Conservation (phyloP, 768 basidiomycete species). For the Russula compacta region DNA sequence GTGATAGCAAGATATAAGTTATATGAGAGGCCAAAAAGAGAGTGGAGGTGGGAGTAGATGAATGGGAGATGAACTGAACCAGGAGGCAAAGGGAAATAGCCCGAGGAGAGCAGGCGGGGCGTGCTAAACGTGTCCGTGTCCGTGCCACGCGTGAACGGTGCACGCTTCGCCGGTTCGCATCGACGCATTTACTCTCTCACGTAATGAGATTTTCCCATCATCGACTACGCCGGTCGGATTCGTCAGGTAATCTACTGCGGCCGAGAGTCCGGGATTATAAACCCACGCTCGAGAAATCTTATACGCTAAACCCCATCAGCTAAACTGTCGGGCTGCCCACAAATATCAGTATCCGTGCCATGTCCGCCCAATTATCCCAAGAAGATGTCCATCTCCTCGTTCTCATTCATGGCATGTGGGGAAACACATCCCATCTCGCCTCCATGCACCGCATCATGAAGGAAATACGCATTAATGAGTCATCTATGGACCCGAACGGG, state of each 20-base stretch:
- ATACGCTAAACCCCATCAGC: too few species aligned
- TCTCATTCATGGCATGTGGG: conserved; percentile 70
- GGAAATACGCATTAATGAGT: conserved; percentile 31
- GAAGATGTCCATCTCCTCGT: conserved; percentile 21
- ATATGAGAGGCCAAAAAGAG: background rate
- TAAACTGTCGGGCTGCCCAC: too few species aligned
- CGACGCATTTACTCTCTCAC: background rate
- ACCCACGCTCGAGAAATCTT: too few species aligned
- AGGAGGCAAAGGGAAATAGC: background rate
- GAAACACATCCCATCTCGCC: conserved; percentile 54
- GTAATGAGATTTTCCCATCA: background rate
- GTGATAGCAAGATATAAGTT: conserved; percentile 1
- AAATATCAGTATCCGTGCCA: background rate
- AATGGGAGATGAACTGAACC: background rate
- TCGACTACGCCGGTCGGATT: too few species aligned
- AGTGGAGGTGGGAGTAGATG: background rate
- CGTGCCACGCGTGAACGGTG: too few species aligned
- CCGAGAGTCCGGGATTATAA: too few species aligned
- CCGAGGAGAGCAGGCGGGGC: background rate
- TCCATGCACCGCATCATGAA: conserved; percentile 46
- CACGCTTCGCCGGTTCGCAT: too few species aligned
- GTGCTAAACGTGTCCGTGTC: too few species aligned
- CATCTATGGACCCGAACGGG: conserved; percentile 28
- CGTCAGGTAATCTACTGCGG: too few species aligned
- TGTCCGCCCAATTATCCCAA: background rate